Percentiles rank a stretch among this genome's conserved stretches.
These are phyloP conservation scores for Nakazawaea holstii DNA, from an alignment of 805 yeast species.

Conservation along the genomic window DNA sequence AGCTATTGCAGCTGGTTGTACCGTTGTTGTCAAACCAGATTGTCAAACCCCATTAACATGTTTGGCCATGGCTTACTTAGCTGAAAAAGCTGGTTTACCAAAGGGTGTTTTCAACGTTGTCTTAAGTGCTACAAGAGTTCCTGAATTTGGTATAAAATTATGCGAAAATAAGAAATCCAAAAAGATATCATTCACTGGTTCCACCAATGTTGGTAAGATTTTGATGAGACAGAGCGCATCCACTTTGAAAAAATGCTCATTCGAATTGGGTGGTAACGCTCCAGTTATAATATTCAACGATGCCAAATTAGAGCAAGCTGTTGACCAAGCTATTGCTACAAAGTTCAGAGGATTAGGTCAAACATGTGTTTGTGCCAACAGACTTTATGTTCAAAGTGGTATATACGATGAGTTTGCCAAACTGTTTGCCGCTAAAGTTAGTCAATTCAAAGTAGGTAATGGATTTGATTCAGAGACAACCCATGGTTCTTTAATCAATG, in stretches of 20 bases:
- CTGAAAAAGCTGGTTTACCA: slow-evolving; percentile 66
- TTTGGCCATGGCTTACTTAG: slow-evolving; percentile 57
- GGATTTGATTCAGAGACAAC: slow-evolving; percentile 56
- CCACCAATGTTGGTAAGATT: slow-evolving; percentile 67
- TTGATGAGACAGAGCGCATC: slow-evolving; percentile 57
- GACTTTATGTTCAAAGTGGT: slow-evolving; percentile 58
- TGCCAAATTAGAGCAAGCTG: slow-evolving; percentile 62
- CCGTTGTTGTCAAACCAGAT: slow-evolving; percentile 74
- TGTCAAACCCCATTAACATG: slow-evolving; percentile 72
- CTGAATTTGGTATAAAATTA: slow-evolving; percentile 50
- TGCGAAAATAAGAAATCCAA: slow-evolving; percentile 50
- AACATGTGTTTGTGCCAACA: slow-evolving; percentile 77
- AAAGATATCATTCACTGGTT: slow-evolving; percentile 75
- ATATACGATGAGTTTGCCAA: slow-evolving; percentile 56
- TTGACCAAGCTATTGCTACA: slow-evolving; percentile 58
- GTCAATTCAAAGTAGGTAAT: slow-evolving; percentile 48
- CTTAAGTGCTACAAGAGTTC: slow-evolving; percentile 36
- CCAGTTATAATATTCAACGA: slow-evolving; percentile 74
- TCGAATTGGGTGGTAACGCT: slow-evolving; percentile 81
- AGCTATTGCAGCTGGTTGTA: slow-evolving; percentile 76
- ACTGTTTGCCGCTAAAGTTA: slow-evolving; percentile 42
- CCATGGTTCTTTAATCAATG: slow-evolving; percentile 73
- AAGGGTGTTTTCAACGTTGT: slow-evolving; percentile 63
- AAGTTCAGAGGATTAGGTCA: slow-evolving; percentile 78
- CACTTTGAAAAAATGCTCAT: slow-evolving; percentile 62